Base-by-base conservation (phyloP, 2,329 filamentous ascomycete genomes). In the Calonectria pteridis region DNA sequence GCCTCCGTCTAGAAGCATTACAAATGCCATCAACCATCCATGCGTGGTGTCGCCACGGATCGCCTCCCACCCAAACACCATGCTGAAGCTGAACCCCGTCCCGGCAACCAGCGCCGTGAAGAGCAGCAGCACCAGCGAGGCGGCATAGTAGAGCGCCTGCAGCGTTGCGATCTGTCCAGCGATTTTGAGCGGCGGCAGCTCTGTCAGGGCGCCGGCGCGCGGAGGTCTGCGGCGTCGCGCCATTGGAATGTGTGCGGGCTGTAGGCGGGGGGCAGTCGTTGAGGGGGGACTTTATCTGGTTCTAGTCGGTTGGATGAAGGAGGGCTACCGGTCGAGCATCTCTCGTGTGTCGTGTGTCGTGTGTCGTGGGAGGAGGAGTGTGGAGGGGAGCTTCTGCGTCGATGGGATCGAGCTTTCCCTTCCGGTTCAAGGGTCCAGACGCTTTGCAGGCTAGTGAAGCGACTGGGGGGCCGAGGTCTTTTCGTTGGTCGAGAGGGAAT, bases 51-150 rank as follows among this genome's bases (percentile, higher is more conserved):
- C 91, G 46, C 89, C 91, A 75, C 90, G 87, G 72, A 93, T 84
- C n/a, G 85, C 83, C 43, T 87, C 85, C 90, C 91, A 92, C 69
- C 89, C 89, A 72, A 92, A 88, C 18, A 92, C 83, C 73, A 92
- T 83, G 77, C 90, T 87, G 10, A 89, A 77, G 68, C 84, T 86
- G 79, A 93, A 92, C 3, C 84, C 80, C 33, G 87, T 85, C 37
- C 91, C 91, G n/a, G 89, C 87, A 26, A 92, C 89, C 49, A 92
- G 87, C 16, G 89, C 84, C 13, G 89, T 90, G 83, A 93, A 92
- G 71, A 91, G 84, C 81, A 90, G 87, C 51, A 92, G 84, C 14
- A 90, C 82, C 37, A 89, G 81, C 10, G 89, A 87, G 23, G 84
- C 84, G 71, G 83, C 82, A 81, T 92, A 92, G 84, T 90, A 92